Base-by-base conservation (phyloP, 164 flowering plant species). In the Magnolia officinalis region DNA sequence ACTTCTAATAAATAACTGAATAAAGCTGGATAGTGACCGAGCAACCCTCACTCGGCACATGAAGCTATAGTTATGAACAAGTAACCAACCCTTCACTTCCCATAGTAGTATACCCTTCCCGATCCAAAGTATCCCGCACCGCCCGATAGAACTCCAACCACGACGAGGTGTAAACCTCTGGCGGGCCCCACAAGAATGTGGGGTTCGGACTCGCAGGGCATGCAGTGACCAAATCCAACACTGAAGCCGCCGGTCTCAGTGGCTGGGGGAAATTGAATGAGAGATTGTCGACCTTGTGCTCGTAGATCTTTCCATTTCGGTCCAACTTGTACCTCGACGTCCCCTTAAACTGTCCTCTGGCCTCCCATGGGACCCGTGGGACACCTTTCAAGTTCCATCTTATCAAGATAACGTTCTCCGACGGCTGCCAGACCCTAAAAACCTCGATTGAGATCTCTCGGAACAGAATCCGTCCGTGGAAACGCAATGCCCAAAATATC, bases 301-400 rank as follows among this genome's bases (percentile, higher is more conserved):
- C 94, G 72, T 88, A 95, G 70, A 95, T 93, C 78, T 92, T 95
- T 45, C 98, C 98, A 52, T 86, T 86, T 74, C 92, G 79, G 55
- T 95, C 98, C 77, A 95, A 72, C 75, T 95, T 95, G 79, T 95
- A 95, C 63, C 89, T 81, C 0, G 98, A 95, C 0, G 96, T 91
- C n/a, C 97, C 98, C 78, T 93, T 93, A 76, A 95, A 95, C 75
- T 90, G 82, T 8, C 94, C 96, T 63, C 81, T 84, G 0, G 92
- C 90, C 80, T 95, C 98, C 98, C 98, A 95, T 6, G 98, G 98
- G 49, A 93, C 97, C 72, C 98, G 82, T n/a, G 98, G 97, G n/a
- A 90, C 84, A 13, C 96, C 97, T 76, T 77, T 87, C 74, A 93
- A 79, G 74, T 89, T 92, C 98, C 98, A 95, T 76, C 98, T 85